Conservation (phyloP, 2,329 filamentous ascomycete species). For the Cryphonectria carpinicola region DNA sequence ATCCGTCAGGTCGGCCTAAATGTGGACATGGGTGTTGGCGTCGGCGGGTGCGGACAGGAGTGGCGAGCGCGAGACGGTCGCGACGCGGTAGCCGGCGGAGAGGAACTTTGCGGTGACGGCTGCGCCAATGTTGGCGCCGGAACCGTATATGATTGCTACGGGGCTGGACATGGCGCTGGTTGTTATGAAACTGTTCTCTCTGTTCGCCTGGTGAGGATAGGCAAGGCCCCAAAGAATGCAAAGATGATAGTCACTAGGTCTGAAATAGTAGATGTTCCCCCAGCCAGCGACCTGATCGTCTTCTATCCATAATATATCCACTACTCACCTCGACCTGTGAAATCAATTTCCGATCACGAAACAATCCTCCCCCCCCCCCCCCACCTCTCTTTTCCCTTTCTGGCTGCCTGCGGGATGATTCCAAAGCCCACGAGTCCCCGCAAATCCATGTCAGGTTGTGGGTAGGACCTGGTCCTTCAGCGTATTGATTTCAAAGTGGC, state of each 20-base stretch:
- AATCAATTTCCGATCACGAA: background rate
- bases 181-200: background rate
- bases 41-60: background rate
- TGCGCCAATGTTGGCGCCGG: slow-evolving; percentile 23
- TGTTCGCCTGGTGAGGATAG: background rate
- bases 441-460: background rate
- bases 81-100: slow-evolving; percentile 18
- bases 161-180: slow-evolving; percentile 1
- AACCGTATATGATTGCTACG: slow-evolving; percentile 22
- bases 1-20: slow-evolving; percentile 18
- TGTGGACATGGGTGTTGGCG: background rate
- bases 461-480: background rate
- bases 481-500: background rate
- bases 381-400: background rate
- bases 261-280: background rate
- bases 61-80: slow-evolving; percentile 17
- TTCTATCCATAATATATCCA: background rate
- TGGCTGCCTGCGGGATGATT: background rate
- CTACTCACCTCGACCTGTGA: background rate
- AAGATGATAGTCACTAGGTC: background rate
- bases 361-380: no score
- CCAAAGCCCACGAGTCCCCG: background rate
- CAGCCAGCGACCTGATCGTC: background rate
- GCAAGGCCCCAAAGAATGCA: background rate
- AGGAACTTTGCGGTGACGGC: slow-evolving; percentile 16